A percentile compares a stretch with the other conserved stretches of the same genome.
phyloP scores from a whole-genome alignment of 2,329 filamentous ascomycete genomes.

The Ceratocystis destructans region DNA sequence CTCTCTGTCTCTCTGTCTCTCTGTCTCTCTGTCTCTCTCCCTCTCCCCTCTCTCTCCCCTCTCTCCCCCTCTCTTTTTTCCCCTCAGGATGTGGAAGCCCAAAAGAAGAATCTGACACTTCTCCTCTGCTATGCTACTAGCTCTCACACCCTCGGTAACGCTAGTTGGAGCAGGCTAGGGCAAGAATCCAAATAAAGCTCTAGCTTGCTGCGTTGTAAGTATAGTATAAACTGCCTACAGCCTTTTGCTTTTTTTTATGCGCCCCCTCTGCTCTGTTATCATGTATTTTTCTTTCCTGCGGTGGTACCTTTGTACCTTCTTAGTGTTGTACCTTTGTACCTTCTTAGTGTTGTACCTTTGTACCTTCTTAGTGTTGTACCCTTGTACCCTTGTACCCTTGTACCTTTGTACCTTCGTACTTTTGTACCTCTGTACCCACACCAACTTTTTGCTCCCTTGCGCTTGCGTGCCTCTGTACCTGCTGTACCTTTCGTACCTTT shows the following conservation, averaged over 20 bases:
- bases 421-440: constrained; percentile 1
- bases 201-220: too few species aligned
- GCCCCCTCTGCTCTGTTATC: background rate
- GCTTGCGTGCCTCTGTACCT: background rate
- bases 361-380: background rate
- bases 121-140: background rate
- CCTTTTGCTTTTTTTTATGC: background rate
- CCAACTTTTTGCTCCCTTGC: background rate
- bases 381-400: background rate
- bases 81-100: background rate
- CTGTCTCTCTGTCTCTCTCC: too few species aligned
- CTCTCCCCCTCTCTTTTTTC: background rate
- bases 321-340: background rate
- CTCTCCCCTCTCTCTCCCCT: background rate
- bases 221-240: background rate
- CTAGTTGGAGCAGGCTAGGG: background rate
- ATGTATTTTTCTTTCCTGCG: background rate
- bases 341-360: background rate
- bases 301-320: background rate
- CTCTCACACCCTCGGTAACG: background rate
- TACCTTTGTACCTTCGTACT: background rate
- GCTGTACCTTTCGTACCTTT: background rate
- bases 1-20: background rate
- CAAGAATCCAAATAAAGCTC: background rate
- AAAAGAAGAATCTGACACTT: constrained; percentile 2